Evolutionary conservation across 352 stramenopile species (phyloP), one percentile per base, ranked within the genome.

Genomic region (Globisporangium radiosum): DNA sequence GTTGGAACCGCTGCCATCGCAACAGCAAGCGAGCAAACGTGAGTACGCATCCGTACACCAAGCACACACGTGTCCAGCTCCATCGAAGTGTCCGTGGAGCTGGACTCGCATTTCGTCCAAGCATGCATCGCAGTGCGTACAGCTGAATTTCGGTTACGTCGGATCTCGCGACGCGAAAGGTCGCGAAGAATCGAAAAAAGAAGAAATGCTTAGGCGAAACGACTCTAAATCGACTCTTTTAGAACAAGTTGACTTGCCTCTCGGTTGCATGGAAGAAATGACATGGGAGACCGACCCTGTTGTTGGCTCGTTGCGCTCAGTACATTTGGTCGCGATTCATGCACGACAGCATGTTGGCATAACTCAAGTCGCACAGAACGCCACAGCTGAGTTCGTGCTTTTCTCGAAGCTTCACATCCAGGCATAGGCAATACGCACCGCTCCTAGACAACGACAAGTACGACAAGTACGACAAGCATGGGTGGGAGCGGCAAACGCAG

Each of bases 401-500:
- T 3, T 5, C 10, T 45, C 7, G 42, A 14, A 19, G 10, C 15
- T n/a, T 14, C 52, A 39, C 13, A 48, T 48, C 38, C 38, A 36
- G 6, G 6, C 45, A 19, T 13, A 33, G 42, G 15, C 9, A 10
- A 47, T 14, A 47, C 42, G 15, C 42, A 47, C 42, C 25, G 25
- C 25, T 3, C 25, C 25, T 33, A 33, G 25, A 33, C 25, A 33
- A 33, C 25, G 25, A 33, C 25, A 33, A 33, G 25, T 33, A 33
- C 25, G 25, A 33, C 25, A 33, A 33, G 25, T 33, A 47, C 42
- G 7, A 45, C 42, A n/a, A 47, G 8, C 45, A 57, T 66, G 52
- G 59, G 57, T 19, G 60, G 63, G 1, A 33, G 25, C 38, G 59
- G 54, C 9, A 66, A 62, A 15, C 54, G 64, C 15, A 67, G 50